Base-by-base conservation (phyloP, 148 eudicot species). In the Rhododendron molle region DNA sequence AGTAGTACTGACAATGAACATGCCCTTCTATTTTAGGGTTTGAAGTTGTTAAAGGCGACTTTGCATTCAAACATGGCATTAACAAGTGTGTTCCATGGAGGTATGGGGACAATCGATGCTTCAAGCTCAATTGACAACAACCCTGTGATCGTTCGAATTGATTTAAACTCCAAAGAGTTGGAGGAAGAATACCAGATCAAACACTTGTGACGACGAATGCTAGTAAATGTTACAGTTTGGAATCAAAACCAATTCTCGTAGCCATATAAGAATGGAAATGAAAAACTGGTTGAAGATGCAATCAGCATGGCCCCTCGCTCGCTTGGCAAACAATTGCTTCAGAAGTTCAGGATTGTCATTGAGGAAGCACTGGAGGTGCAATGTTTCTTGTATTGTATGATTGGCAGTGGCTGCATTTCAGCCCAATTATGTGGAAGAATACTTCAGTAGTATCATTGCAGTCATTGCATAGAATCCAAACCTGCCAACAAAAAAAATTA, bases 361-460 rank as follows among this genome's bases (percentile, higher is more conserved):
- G 90, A 86, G 98, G 98, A 89, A 94, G 93, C 85, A 94, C 94
- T 8, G 99, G 99, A 65, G 97, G 93, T 3, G 94, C 92, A 78
- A 95, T 93, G 38, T 90, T 89, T 15, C 99, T 92, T 67, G 99
- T 94, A 52, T 96, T 96, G 83, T 95, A 96, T 32, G 99, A 96
- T 46, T 83, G 85, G 86, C 99, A 95, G 77, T 96, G 98, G 86
- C 91, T 90, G 92, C 99, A 96, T 88, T 96, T 96, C 89, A 94
- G 99, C 32, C 99, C n/a, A 30, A 96, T 83, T 81, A 96, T 91
- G 92, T 96, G 99, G 91, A 94, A 96, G 91, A 89, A 88, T 40
- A 94, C 98, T 81, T 95, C 97, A 1, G 97, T 94, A 3, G 99
- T 95, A 84, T 95, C 98, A 28, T 93, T 94, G 90, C 99, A 96